phyloP scores from a whole-genome alignment of 768 basidiomycete genomes.

The Mycena amicta region DNA sequence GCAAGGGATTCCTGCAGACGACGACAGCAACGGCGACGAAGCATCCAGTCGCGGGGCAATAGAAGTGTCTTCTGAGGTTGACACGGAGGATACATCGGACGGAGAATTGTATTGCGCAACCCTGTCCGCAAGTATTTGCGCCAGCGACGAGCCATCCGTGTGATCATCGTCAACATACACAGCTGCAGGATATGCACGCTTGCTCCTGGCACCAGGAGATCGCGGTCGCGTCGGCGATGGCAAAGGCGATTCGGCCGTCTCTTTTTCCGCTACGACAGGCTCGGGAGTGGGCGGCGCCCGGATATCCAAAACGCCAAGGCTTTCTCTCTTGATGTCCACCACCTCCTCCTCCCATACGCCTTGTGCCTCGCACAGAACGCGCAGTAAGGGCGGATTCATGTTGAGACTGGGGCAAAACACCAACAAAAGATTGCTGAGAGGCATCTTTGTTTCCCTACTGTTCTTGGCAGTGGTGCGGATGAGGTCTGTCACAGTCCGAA shows the following conservation, averaged over 20 bases:
- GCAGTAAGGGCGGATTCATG: conserved; percentile 74
- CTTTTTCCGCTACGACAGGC: conserved; percentile 22
- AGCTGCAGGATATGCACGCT: conserved; percentile 17
- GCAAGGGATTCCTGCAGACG: conserved; percentile 23
- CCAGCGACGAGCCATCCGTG: conserved; percentile 15
- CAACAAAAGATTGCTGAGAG: conserved; percentile 82
- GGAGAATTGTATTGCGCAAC: background rate
- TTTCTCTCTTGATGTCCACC: conserved; percentile 21
- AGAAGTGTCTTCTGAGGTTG: conserved; percentile 20
- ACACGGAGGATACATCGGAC: conserved; percentile 20
- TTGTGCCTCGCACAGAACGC: conserved; percentile 71
- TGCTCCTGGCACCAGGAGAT: conserved; percentile 17
- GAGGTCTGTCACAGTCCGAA: conserved; percentile 79
- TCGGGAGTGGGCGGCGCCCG: no score
- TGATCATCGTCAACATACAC: conserved; percentile 14
- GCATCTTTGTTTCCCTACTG: conserved; percentile 85
- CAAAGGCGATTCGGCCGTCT: background rate
- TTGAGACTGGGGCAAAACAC: conserved; percentile 87
- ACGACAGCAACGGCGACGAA: conserved; percentile 25
- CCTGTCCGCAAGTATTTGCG: conserved; percentile 18
- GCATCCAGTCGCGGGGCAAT: conserved; percentile 17
- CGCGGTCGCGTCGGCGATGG: conserved; percentile 15
- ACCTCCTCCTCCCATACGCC: conserved; percentile 56
- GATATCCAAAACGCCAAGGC: conserved; percentile 33
- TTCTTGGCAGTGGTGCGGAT: conserved; percentile 74